Evolutionary conservation across 2,329 filamentous ascomycete species (phyloP).

Genomic region (Rachicladosporium sp.): DNA sequence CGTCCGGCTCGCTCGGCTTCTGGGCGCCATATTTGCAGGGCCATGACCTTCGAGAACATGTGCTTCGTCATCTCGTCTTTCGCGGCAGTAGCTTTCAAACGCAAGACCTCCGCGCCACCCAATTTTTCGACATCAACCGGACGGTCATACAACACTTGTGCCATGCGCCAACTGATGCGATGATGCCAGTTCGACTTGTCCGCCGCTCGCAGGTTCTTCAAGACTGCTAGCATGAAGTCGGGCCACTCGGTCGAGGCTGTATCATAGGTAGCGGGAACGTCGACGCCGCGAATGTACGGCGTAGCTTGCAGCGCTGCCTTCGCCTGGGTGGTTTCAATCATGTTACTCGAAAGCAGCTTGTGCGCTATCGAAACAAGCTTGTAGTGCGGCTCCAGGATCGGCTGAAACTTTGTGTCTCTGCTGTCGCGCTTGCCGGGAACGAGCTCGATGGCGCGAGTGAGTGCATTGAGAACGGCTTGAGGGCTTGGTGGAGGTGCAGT

Average conservation of each 20-base stretch:
- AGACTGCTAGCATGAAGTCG: slow-evolving; percentile 49
- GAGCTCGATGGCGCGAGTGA: slow-evolving; percentile 47
- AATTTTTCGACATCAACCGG: slow-evolving; percentile 2
- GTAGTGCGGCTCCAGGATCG: slow-evolving; percentile 82
- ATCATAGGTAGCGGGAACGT: slow-evolving; percentile 32
- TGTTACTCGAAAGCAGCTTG: slow-evolving; percentile 55
- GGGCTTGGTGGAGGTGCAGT: slow-evolving; percentile 22
- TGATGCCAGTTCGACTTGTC: slow-evolving; percentile 96
- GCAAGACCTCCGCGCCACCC: slow-evolving; percentile 12
- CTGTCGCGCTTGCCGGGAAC: slow-evolving; percentile 41
- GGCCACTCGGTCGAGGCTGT: slow-evolving; percentile 34
- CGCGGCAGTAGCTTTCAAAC: slow-evolving; percentile 41
- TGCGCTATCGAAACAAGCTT: slow-evolving; percentile 73
- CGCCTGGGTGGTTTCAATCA: slow-evolving; percentile 30
- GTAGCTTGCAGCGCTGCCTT: slow-evolving; percentile 40
- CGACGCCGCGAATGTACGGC: slow-evolving; percentile 42
- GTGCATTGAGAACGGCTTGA: slow-evolving; percentile 42
- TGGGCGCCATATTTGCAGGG: slow-evolving; percentile 88
- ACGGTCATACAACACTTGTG: slow-evolving; percentile 49
- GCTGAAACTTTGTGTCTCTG: slow-evolving; percentile 54
- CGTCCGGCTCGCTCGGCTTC: slow-evolving; percentile 73
- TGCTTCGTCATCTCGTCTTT: slow-evolving; percentile 72
- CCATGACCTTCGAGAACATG: slow-evolving; percentile 89
- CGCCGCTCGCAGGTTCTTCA: slow-evolving; percentile 49
- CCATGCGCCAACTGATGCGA: slow-evolving; percentile 68